phyloP scores from a whole-genome alignment of 2,329 filamentous ascomycete genomes.

The Verticillium nubilum region DNA sequence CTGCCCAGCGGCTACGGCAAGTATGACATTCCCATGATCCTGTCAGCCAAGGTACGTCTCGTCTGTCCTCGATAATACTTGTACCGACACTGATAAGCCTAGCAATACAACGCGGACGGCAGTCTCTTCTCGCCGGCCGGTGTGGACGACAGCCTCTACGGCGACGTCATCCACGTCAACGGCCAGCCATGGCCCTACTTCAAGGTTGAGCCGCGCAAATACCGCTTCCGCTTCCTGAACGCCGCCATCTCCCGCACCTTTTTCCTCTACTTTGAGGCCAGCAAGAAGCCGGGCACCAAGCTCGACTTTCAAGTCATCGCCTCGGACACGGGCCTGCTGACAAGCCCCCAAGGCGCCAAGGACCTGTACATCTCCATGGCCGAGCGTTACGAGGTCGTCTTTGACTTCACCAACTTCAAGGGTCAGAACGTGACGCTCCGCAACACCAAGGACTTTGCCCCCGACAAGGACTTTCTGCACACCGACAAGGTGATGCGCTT shows the following conservation, averaged over 20 bases:
- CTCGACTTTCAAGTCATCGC: slow-evolving; percentile 41
- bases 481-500: slow-evolving; percentile 40
- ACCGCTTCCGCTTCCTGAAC: slow-evolving; percentile 44
- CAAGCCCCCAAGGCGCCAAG: slow-evolving; percentile 30
- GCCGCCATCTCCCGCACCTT: slow-evolving; percentile 35
- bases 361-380: slow-evolving; percentile 42
- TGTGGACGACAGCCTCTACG: slow-evolving; percentile 37
- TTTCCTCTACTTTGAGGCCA: slow-evolving; percentile 31
- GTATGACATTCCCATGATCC: slow-evolving; percentile 42
- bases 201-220: slow-evolving; percentile 47
- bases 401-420: slow-evolving; percentile 43
- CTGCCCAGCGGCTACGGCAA: slow-evolving; percentile 32
- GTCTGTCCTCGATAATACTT: neutral
- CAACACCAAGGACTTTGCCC: slow-evolving; percentile 29
- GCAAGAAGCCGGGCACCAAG: slow-evolving; percentile 7
- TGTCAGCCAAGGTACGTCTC: slow-evolving; percentile 24
- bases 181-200: slow-evolving; percentile 49
- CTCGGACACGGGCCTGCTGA: slow-evolving; percentile 42
- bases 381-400: slow-evolving; percentile 47
- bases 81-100: neutral
- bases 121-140: slow-evolving; percentile 31
- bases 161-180: slow-evolving; percentile 49
- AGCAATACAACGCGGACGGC: slow-evolving; percentile 40
- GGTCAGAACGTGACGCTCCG: slow-evolving; percentile 40
- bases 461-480: slow-evolving; percentile 37